Conservation (phyloP, 1,284 basidiomycete species). For the Ustilago tritici region DNA sequence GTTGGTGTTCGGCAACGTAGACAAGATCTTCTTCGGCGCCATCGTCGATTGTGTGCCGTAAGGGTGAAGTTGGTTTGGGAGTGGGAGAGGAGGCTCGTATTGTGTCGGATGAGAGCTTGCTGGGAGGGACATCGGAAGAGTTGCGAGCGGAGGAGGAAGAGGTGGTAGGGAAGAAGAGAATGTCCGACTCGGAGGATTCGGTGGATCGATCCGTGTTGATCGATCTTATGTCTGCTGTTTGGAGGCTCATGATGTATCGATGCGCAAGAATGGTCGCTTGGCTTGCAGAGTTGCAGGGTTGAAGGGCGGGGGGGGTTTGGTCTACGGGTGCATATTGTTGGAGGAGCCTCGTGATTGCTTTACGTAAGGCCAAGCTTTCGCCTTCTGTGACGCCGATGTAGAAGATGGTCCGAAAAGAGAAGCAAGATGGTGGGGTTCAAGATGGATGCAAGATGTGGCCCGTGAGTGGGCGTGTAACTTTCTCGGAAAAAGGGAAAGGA, state of each 20-base stretch:
- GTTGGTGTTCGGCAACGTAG: constrained; percentile 28
- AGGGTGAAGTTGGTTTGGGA: constrained; percentile 8
- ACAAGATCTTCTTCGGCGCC: constrained; percentile 20
- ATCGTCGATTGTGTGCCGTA: constrained; percentile 5
- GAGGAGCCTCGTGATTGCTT: background rate
- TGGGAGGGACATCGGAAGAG: constrained; percentile 15
- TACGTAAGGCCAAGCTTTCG: background rate
- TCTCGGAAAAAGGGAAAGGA: background rate
- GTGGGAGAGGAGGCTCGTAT: constrained; percentile 21
- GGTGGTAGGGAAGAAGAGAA: constrained; percentile 47
- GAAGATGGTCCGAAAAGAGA: background rate
- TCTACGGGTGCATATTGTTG: background rate
- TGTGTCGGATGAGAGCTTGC: constrained; percentile 42
- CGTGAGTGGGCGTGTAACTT: constrained; percentile 11
- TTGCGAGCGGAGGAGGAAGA: constrained; percentile 40
- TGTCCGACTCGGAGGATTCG: constrained; percentile 38
- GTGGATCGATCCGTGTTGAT: constrained; percentile 27
- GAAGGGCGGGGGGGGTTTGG: background rate
- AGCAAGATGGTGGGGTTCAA: background rate
- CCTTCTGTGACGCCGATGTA: too few relatives aligned
- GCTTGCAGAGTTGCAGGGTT: background rate
- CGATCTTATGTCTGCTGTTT: constrained; percentile 24
- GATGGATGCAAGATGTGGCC: background rate
- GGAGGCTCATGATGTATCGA: constrained; percentile 20
- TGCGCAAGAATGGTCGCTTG: background rate